Evolutionary conservation across 1,284 basidiomycete species (phyloP), one percentile per base, ranked within the genome.

Genomic region (Rhodofomes roseus): DNA sequence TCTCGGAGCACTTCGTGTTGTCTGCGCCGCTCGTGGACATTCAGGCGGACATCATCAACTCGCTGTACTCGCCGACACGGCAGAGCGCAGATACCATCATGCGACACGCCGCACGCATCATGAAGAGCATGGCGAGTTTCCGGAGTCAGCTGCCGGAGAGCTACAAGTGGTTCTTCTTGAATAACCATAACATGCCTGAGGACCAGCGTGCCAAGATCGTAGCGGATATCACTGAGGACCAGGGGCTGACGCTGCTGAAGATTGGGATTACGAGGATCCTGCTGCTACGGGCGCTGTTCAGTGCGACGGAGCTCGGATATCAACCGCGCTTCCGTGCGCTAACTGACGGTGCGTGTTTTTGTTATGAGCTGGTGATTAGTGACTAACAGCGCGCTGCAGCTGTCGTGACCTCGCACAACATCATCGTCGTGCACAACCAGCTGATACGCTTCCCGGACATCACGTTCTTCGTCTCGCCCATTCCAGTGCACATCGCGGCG

Each of bases 41-140:
- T 57, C 91, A 93, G 63, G 90, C 90, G 2, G 90, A 93, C 63
- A 90, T 93, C 61, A 89, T 93, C 74, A 90, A 89, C 68, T 89
- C 88, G 4, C 78, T 93, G 16, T 93, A 93, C 70, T 80, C 84
- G 4, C 90, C 91, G 0, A 84, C 84, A 16, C 80, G 79, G 46
- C 86, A 87, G 70, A 81, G 79, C 27, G 81, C 80, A 0, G 87
- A 90, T 63, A 76, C 81, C 6, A 83, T 91, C 64, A 85, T 92
- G 79, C 81, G 84, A 41, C 85, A 90, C 66, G 89, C 90, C 20
- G 86, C 80, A 23, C 79, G 90, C 52, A 91, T 93, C 58, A 87
- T 90, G 64, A 87, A 86, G 73, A 83, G 82, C 63, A 85, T 93
- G 79, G 74, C 79, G 34, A 83, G 86, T 60, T 89, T 90, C 69